phyloP scores from a whole-genome alignment of 139 green algal species.

The Spirogloea muscicola region DNA sequence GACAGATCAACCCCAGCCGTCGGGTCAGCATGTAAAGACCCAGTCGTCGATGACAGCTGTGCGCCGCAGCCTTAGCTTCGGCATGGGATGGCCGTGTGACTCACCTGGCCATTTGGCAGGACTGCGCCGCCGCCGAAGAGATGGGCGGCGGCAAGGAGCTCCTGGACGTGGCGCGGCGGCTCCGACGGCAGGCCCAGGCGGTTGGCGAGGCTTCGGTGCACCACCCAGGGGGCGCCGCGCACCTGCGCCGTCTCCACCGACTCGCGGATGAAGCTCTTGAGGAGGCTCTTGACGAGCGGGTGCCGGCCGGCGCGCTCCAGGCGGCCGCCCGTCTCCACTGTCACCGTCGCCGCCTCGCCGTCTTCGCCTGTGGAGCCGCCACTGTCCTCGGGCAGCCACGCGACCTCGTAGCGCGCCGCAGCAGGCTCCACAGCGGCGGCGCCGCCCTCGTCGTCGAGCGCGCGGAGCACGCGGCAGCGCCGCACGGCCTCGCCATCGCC shows the following conservation, averaged over 20 bases:
- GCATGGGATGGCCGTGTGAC: too few species aligned
- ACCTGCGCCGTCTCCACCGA: background rate
- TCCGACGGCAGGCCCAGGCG: too few species aligned
- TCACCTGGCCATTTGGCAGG: too few species aligned
- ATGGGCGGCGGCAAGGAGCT: too few species aligned
- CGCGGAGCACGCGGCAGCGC: slow-evolving; percentile 7
- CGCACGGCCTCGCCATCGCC: slow-evolving; percentile 9
- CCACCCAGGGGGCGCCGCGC: background rate
- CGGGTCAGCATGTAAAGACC: too few species aligned
- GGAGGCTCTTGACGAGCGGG: slow-evolving; percentile 15
- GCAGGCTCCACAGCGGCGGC: background rate
- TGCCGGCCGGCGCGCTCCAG: slow-evolving; percentile 14
- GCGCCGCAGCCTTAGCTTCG: too few species aligned
- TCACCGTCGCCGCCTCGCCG: background rate
- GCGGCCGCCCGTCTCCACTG: background rate
- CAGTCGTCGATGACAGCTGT: too few species aligned
- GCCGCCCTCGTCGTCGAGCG: slow-evolving; percentile 9
- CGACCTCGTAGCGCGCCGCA: slow-evolving; percentile 16
- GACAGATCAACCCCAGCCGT: too few species aligned
- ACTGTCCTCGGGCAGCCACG: background rate
- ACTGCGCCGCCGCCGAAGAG: too few species aligned
- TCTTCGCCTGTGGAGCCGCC: background rate
- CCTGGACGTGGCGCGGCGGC: too few species aligned
- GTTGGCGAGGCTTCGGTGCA: too few species aligned
- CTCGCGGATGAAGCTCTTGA: slow-evolving; percentile 40